Evolutionary conservation across 164 flowering plant genomes (phyloP), one percentile per base, ranked within the genome.

Genomic region (Tetracentron sinense): DNA sequence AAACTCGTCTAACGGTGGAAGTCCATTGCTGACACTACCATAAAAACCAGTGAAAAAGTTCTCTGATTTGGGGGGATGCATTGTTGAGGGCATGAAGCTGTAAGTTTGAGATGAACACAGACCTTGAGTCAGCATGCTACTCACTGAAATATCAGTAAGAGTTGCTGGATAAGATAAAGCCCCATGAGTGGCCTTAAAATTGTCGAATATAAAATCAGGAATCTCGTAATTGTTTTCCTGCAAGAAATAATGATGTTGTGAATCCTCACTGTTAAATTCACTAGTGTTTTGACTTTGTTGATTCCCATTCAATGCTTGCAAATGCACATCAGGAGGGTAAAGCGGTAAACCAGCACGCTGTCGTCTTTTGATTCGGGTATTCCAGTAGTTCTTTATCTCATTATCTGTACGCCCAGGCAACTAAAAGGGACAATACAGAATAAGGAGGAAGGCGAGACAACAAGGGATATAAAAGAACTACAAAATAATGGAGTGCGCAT

Each of bases 351-450:
- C 97, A 62, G 97, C 92, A 60, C 97, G 88, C 58, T 88, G 94
- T 2, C 82, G 80, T 63, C 97, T 82, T 78, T 95, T 95, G 33
- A 90, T 82, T 56, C 97, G 79, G 0, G 99, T 95, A 57, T 95
- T 95, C 99, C 99, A 95, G 61, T 81, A 95, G 72, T 95, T 94
- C 76, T 95, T 95, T 64, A 95, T 92, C 79, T 95, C 99, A 67
- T 95, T 95, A 71, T 95, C 99, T 42, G 99, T 95, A 26, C 99
- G 96, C 19, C 99, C 99, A 47, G 97, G 97, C 71, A 95, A 77
- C 99, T 94, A 77, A 62, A 69, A 33, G 8, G 38, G 38, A 19
- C 0, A 46, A 31, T n/a, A 38, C n/a, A 35, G 20, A n/a, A n/a
- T 44, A 19, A 52, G 27, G 42, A 20, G 23, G 25, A 62, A 21